A percentile compares a stretch with the other conserved stretches of the same genome.
Evolutionary conservation across 1,139 yeast genomes (phyloP).

Genomic region (Protomyces pachydermus): DNA sequence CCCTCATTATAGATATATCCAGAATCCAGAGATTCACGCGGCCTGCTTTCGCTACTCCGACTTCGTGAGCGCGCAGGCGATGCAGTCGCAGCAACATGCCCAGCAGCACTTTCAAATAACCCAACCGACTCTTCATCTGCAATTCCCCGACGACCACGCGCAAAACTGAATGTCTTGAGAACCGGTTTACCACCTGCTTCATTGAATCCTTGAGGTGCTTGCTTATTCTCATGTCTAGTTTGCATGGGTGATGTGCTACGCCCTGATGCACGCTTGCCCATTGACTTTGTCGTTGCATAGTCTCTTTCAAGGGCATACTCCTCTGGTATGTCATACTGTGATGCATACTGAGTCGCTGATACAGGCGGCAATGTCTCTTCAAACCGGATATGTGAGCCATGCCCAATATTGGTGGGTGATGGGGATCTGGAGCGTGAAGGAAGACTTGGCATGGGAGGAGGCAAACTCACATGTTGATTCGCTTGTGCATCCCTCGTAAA

Average conservation of each 20-base stretch:
- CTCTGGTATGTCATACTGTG: not conserved
- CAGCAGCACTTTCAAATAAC: not conserved
- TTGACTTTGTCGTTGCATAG: not conserved
- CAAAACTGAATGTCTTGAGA: not conserved
- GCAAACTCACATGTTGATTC: not conserved
- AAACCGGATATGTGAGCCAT: not conserved
- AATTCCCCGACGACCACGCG: not conserved
- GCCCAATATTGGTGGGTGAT: not conserved
- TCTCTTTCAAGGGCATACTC: not conserved
- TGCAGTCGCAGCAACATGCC: too few relatives aligned
- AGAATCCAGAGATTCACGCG: not conserved
- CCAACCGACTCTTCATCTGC: not conserved
- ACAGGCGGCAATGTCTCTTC: not conserved
- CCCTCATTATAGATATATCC: not conserved
- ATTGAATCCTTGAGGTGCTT: not conserved
- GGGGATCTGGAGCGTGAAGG: not conserved
- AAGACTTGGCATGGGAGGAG: not conserved
- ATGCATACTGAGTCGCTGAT: not conserved
- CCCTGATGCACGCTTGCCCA: not conserved
- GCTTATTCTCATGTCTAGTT: not conserved
- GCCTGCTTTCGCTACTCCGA: not conserved
- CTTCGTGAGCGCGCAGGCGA: not conserved
- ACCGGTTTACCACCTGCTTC: not conserved
- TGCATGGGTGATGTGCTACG: not conserved
- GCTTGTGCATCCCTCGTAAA: not conserved